These are phyloP conservation scores for Ogataea populi-albae DNA, from an alignment of 805 yeast genomes.

Conservation along the genomic window DNA sequence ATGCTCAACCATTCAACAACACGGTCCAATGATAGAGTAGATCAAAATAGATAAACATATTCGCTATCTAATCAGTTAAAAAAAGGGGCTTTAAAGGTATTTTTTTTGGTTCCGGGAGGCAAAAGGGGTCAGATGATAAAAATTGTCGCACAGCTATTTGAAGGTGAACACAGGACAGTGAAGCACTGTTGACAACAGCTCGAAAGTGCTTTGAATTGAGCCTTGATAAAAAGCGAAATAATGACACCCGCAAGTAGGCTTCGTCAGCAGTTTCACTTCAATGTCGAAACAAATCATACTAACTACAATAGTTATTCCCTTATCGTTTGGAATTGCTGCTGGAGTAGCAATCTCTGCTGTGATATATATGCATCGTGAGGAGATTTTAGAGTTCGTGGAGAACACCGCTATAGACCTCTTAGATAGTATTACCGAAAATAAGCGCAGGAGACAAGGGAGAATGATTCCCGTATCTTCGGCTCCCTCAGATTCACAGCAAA, in stretches of 20 bases:
- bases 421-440: conserved; percentile 11
- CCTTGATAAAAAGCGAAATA: too few relatives aligned
- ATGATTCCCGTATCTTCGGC: conserved; percentile 2
- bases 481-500: not conserved
- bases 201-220: too few relatives aligned
- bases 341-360: conserved; percentile 27
- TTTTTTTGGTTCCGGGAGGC: too few relatives aligned
- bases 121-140: too few relatives aligned
- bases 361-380: conserved; percentile 24
- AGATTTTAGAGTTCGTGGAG: conserved; percentile 26
- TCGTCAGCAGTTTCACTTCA: not conserved
- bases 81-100: too few relatives aligned
- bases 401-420: conserved; percentile 18
- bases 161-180: too few relatives aligned
- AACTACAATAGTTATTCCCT: conserved; percentile 17
- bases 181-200: too few relatives aligned
- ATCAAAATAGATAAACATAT: too few relatives aligned
- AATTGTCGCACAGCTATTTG: too few relatives aligned
- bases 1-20: too few relatives aligned
- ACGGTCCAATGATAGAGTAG: too few relatives aligned
- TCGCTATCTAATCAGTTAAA: too few relatives aligned
- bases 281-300: conserved; percentile 1
- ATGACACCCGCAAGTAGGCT: conserved; percentile 7
- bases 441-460: conserved; percentile 10
- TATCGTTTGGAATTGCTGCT: conserved; percentile 24